Evolutionary conservation across 352 stramenopile genomes (phyloP).

Genomic region (Phytophthora podocarpi): DNA sequence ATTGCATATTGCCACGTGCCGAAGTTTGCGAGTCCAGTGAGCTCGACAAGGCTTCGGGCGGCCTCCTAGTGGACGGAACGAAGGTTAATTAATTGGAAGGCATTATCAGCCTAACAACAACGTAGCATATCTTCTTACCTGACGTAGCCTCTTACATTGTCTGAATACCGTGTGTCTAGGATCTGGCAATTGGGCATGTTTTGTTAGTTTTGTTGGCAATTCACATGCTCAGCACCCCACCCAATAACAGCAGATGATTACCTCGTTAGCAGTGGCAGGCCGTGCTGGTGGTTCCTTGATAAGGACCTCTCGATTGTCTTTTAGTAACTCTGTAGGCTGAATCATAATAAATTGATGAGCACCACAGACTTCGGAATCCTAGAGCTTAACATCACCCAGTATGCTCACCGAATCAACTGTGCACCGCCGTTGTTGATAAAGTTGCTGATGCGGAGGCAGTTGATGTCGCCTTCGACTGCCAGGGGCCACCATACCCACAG

Average conservation of each 20-base stretch:
- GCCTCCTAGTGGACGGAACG: slow-evolving; percentile 14
- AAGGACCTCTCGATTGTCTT: slow-evolving; percentile 14
- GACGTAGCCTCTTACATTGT: slow-evolving; percentile 52
- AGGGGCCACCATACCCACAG: slow-evolving; percentile 9
- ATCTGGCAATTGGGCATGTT: slow-evolving; percentile 11
- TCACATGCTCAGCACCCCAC: not conserved
- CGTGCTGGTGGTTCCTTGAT: slow-evolving; percentile 19
- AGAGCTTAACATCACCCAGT: not conserved
- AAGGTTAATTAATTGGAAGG: not conserved
- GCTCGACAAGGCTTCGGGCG: slow-evolving; percentile 23
- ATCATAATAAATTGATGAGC: not conserved
- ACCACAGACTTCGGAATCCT: not conserved
- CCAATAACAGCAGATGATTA: slow-evolving; percentile 14
- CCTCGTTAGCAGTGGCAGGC: slow-evolving; percentile 36
- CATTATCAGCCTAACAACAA: not conserved
- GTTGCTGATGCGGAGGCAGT: slow-evolving; percentile 28
- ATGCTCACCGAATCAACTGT: slow-evolving; percentile 28
- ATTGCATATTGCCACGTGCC: slow-evolving; percentile 7
- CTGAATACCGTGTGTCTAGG: slow-evolving; percentile 35
- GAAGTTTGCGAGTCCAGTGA: slow-evolving; percentile 23
- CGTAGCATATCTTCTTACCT: slow-evolving; percentile 48
- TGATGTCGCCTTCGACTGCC: slow-evolving; percentile 20
- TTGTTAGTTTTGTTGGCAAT: not conserved
- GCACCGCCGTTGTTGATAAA: slow-evolving; percentile 21
- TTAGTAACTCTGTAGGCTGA: slow-evolving; percentile 21